These are phyloP conservation scores for Pleurotus eryngii DNA, from an alignment of 768 basidiomycete species.

Conservation along the genomic window DNA sequence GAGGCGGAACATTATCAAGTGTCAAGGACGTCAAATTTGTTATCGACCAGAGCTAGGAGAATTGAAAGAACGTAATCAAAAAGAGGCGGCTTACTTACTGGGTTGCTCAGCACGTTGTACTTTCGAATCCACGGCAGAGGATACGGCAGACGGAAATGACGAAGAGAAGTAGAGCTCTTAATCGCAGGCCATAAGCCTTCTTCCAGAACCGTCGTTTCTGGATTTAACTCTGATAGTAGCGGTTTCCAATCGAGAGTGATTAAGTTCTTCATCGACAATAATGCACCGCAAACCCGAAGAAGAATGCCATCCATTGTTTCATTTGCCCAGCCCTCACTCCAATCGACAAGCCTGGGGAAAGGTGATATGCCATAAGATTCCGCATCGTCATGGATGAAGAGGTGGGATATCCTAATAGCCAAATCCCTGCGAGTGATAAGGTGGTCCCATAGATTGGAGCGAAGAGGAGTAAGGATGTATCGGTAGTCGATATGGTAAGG, in stretches of 20 bases:
- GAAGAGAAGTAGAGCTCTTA: not conserved
- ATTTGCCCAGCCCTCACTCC: not conserved
- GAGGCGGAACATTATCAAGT: not conserved
- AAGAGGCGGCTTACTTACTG: not conserved
- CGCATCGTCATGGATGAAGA: not conserved
- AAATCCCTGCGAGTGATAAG: constrained; percentile 44
- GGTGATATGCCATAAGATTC: not conserved
- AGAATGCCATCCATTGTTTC: not conserved
- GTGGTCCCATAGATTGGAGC: constrained; percentile 41
- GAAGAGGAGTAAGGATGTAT: constrained; percentile 34
- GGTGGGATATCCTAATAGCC: constrained; percentile 33
- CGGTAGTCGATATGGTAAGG: constrained; percentile 51
- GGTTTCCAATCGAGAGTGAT: not conserved
- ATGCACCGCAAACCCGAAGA: not conserved
- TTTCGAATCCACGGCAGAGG: not conserved
- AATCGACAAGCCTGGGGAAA: not conserved
- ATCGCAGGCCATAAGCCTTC: not conserved
- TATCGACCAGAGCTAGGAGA: not conserved
- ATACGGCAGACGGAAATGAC: not conserved
- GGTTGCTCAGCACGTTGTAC: not conserved
- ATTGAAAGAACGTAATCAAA: not conserved
- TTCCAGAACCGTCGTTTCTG: not conserved
- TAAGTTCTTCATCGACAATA: not conserved
- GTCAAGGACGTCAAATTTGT: not conserved
- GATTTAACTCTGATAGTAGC: not conserved